Conservation (phyloP, 1,284 basidiomycete species). For the Trametes polyzona region DNA sequence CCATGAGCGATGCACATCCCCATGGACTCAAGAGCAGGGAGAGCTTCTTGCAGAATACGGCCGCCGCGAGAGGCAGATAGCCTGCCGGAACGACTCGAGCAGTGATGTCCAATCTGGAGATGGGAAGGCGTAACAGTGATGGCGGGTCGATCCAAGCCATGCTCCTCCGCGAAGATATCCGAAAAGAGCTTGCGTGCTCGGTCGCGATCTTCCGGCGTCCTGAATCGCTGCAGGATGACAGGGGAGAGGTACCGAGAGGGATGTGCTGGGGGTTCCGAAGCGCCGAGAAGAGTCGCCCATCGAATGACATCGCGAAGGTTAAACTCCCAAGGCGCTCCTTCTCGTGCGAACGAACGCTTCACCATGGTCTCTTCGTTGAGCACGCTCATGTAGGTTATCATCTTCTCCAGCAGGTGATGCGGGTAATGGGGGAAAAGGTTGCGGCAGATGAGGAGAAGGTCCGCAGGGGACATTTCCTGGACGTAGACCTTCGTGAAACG, state of each 20-base stretch:
- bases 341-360: conserved; percentile 74
- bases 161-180: conserved; percentile 53
- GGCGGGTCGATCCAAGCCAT: conserved; percentile 37
- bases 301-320: conserved; percentile 95
- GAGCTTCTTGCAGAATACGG: conserved; percentile 64
- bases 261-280: conserved; percentile 43
- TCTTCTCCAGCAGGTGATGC: conserved; percentile 59
- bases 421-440: conserved; percentile 74
- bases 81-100: conserved; percentile 50
- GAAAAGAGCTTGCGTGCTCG: conserved; percentile 69
- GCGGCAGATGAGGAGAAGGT: conserved; percentile 82
- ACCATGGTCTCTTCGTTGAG: conserved; percentile 76
- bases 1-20: conserved; percentile 77
- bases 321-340: conserved; percentile 98
- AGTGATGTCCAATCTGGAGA: conserved; percentile 76
- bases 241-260: conserved; percentile 70
- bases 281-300: conserved; percentile 75
- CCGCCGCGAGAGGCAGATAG: conserved; percentile 45
- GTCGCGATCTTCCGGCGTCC: conserved; percentile 68
- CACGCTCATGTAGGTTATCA: conserved; percentile 85
- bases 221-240: conserved; percentile 89
- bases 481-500: conserved; percentile 98
- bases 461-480: conserved; percentile 82
- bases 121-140: conserved; percentile 55
- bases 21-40: conserved; percentile 76